These are phyloP conservation scores for Mortierella sp. DNA, from an alignment of 371 early-diverging fungal species.

Conservation along the genomic window DNA sequence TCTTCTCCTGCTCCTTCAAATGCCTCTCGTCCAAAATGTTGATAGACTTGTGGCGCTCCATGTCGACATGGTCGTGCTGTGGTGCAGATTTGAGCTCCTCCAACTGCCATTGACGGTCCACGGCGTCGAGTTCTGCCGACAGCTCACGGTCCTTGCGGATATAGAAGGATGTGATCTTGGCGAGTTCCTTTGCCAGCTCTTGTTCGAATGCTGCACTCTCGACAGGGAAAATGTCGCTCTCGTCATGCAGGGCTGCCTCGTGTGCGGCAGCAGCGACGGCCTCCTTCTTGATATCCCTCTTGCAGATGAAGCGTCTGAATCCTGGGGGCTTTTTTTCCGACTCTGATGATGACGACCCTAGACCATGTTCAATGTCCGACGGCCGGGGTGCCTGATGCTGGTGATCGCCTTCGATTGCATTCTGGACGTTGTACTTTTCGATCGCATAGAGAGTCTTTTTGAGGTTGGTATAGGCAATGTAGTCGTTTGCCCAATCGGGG, in stretches of 20 bases:
- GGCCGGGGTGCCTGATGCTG: slow-evolving; percentile 2
- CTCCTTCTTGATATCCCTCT: slow-evolving; percentile 10
- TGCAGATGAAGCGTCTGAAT: slow-evolving; percentile 25
- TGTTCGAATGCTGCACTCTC: slow-evolving; percentile 54
- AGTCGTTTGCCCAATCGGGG: slow-evolving; percentile 57
- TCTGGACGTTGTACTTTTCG: slow-evolving; percentile 51
- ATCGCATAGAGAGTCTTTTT: slow-evolving; percentile 57
- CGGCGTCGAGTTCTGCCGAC: slow-evolving; percentile 69
- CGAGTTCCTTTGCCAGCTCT: slow-evolving; percentile 80
- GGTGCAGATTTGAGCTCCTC: slow-evolving; percentile 32
- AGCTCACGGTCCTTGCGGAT: slow-evolving; percentile 85
- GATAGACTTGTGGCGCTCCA: slow-evolving; percentile 6
- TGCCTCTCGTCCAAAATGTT: slow-evolving; percentile 44
- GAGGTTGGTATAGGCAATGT: slow-evolving; percentile 51
- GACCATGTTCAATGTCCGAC: slow-evolving; percentile 38
- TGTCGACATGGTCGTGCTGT: neutral
- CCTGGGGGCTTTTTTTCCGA: slow-evolving; percentile 28
- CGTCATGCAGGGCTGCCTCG: slow-evolving; percentile 24
- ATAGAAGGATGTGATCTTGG: slow-evolving; percentile 87
- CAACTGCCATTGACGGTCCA: slow-evolving; percentile 55
- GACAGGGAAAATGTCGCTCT: slow-evolving; percentile 46
- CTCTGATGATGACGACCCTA: slow-evolving; percentile 2
- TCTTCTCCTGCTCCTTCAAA: slow-evolving; percentile 32
- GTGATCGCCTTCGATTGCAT: slow-evolving; percentile 18
- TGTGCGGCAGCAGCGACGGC: slow-evolving; percentile 23